Evolutionary conservation across 1,139 yeast genomes (phyloP), one percentile per base, ranked within the genome.

Genomic region (Hyphopichia buzzinii): DNA sequence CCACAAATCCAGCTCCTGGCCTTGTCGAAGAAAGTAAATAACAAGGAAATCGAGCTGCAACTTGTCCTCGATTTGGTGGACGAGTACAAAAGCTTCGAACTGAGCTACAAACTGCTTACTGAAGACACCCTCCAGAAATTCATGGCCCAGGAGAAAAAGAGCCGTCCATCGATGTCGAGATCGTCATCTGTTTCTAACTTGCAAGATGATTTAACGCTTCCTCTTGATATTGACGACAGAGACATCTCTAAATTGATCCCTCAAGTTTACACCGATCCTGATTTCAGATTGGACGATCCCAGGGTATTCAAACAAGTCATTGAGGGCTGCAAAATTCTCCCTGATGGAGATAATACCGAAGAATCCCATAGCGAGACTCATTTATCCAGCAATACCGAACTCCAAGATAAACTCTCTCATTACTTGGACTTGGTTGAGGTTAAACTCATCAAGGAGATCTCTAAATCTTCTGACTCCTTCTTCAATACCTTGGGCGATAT

Each of bases 211-310:
- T 6, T 28, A 16, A 21, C 16, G 8, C 8, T n/a, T 11, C 26
- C 33, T 17, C 33, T 35, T 11, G 38, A 25, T 2, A 32, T 30
- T 4, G 42, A 40, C 6, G 45, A 42, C 8, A 43, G 35, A 8
- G 50, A 48, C 8, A 50, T 49, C 15, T 42, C 51, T 34, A 38
- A 63, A 2, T 50, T 69, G 2, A 77, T 92, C 3, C 97, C 98
- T 0, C 59, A 63, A 4, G 78, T 87, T 2, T 94, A 78, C 50
- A 79, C 83, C 42, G 78, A 75, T 27, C 67, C 75, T 4, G 75
- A 81, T 35, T 92, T 92, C 59, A 73, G 88, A 44, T 68, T 92
- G 28, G 97, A 92, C 52, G 89, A 94, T 54, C 97, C 97, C 3
- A 70, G 96, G 39, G 73, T 83, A 1, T 92, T 92, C 59, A 80